phyloP scores from a whole-genome alignment of 169 alveolate species.

The Plasmodium coatneyi region DNA sequence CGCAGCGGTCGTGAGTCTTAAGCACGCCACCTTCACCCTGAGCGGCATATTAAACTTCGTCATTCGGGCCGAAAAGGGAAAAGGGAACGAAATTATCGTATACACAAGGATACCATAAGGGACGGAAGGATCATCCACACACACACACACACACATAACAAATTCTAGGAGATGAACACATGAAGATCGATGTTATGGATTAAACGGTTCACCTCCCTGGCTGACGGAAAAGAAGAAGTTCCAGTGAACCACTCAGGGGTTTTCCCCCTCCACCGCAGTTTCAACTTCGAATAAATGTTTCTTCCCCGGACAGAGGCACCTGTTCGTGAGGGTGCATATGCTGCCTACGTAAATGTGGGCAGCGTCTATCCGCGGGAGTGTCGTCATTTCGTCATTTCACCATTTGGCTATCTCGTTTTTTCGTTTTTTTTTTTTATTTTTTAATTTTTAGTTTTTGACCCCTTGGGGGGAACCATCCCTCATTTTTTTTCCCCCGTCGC shows the following conservation, averaged over 20 bases:
- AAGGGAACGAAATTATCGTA: constrained; percentile 58
- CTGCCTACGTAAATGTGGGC: neutral
- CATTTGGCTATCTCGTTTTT: neutral
- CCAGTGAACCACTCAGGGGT: neutral
- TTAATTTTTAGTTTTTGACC: constrained; percentile 35
- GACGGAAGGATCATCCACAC: neutral
- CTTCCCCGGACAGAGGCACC: neutral
- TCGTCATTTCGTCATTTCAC: neutral
- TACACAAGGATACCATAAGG: constrained; percentile 60
- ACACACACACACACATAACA: neutral
- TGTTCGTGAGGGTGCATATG: neutral
- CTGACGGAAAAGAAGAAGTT: neutral
- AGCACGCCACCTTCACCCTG: constrained; percentile 55
- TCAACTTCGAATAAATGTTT: neutral
- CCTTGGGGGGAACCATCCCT: neutral
- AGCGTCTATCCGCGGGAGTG: neutral
- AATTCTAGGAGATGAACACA: neutral
- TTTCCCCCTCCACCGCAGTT: neutral
- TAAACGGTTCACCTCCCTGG: neutral
- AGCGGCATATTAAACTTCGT: constrained; percentile 45
- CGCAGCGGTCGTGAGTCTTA: constrained; percentile 37
- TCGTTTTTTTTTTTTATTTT: neutral
- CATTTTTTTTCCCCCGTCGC: neutral
- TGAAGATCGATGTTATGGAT: neutral
- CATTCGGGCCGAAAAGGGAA: constrained; percentile 64